These are phyloP conservation scores for Sistotremastrum suecicum DNA, from an alignment of 768 basidiomycete species.

Conservation along the genomic window DNA sequence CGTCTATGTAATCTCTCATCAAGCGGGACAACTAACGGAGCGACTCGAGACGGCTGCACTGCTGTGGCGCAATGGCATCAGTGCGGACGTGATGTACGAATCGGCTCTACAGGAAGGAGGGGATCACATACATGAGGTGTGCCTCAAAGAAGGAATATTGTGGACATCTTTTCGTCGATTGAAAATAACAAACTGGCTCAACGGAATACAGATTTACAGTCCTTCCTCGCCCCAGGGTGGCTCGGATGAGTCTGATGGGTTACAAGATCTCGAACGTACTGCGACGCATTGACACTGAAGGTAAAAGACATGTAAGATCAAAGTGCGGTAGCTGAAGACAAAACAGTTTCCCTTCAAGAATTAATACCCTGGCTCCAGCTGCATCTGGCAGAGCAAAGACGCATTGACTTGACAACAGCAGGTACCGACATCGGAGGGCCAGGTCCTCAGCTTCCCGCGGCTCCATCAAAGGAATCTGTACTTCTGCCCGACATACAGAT, in stretches of 20 bases:
- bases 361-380: conserved; percentile 63
- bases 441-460: conserved; percentile 20
- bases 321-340: conserved; percentile 1
- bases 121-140: conserved; percentile 54
- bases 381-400: conserved; percentile 68
- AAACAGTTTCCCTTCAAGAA: conserved; percentile 45
- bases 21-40: conserved; percentile 61
- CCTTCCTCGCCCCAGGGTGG: conserved; percentile 39
- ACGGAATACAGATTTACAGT: conserved; percentile 29
- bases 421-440: conserved; percentile 31
- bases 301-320: conserved; percentile 22
- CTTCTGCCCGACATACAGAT: conserved; percentile 39
- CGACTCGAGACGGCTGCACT: conserved; percentile 64
- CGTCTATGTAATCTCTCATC: conserved; percentile 72
- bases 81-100: conserved; percentile 83
- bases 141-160: conserved; percentile 75
- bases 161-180: conserved; percentile 20
- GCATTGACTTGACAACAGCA: conserved; percentile 50
- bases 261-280: conserved; percentile 79
- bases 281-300: conserved; percentile 61
- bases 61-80: conserved; percentile 71
- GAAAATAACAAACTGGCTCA: not conserved
- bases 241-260: conserved; percentile 44
- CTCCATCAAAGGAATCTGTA: conserved; percentile 22
- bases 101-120: conserved; percentile 46